Evolutionary conservation across 352 stramenopile genomes (phyloP).

Genomic region (Thalassiosira hispida): DNA sequence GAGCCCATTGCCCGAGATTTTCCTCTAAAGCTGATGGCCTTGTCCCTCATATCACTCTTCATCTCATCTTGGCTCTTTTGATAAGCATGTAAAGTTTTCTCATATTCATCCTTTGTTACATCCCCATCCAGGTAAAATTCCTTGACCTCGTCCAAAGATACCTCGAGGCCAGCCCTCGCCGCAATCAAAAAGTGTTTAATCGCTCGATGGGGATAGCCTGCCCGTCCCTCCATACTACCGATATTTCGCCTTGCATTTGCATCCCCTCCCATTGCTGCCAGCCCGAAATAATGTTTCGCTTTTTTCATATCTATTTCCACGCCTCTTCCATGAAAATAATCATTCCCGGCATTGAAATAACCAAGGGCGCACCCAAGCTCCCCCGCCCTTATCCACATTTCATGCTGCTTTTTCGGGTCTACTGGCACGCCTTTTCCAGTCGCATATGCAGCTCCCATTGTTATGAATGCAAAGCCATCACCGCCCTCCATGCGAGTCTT

Average conservation of each 20-base stretch:
- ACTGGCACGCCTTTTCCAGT: not conserved
- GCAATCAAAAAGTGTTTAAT: conserved; percentile 24
- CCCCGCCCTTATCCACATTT: not conserved
- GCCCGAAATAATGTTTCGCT: conserved; percentile 21
- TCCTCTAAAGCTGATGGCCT: not conserved
- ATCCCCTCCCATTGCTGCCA: conserved; percentile 25
- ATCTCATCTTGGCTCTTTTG: conserved; percentile 12
- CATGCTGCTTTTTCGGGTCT: conserved; percentile 11
- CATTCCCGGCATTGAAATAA: conserved; percentile 3
- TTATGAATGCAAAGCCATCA: not conserved
- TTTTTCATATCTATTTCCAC: conserved; percentile 25
- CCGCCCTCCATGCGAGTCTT: not conserved
- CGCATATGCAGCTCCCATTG: not conserved
- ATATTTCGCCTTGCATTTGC: conserved; percentile 14
- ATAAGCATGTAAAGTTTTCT: conserved; percentile 7
- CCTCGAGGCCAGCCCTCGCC: not conserved
- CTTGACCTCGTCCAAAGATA: conserved; percentile 5
- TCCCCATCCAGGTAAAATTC: not conserved
- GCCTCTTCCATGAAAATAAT: conserved; percentile 9
- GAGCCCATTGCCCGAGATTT: no score
- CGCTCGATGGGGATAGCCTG: not conserved
- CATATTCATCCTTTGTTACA: conserved; percentile 27
- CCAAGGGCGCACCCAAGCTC: conserved; percentile 14
- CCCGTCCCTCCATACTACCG: not conserved
- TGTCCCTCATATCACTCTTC: conserved; percentile 18